Evolutionary conservation across 768 basidiomycete genomes (phyloP).

Genomic region (Naganishia vaughanmartiniae): DNA sequence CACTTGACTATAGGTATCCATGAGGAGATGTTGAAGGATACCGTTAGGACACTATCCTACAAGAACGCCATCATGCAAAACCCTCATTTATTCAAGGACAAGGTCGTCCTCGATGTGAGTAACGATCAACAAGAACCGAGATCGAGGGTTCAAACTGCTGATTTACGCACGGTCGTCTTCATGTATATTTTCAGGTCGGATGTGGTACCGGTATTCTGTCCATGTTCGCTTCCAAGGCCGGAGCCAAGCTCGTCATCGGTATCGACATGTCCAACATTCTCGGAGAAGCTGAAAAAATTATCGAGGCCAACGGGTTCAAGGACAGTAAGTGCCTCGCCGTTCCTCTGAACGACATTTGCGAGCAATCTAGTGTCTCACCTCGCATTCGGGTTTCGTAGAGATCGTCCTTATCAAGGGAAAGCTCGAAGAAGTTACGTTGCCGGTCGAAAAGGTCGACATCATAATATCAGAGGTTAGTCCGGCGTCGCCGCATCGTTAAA

Average conservation of each 20-base stretch:
- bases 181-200: conserved; percentile 61
- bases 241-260: conserved; percentile 88
- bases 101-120: conserved; percentile 76
- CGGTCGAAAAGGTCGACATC: conserved; percentile 90
- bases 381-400: conserved; percentile 55
- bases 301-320: conserved; percentile 92
- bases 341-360: neutral
- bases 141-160: neutral
- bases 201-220: conserved; percentile 97
- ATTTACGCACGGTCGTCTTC: neutral
- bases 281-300: conserved; percentile 96
- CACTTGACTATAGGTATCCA: conserved; percentile 69
- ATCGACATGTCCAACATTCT: conserved; percentile 99
- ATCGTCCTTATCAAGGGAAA: conserved; percentile 98
- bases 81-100: conserved; percentile 88
- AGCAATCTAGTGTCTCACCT: neutral
- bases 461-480: conserved; percentile 78
- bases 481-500: neutral
- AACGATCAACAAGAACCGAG: conserved; percentile 22
- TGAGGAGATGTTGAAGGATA: conserved; percentile 99
- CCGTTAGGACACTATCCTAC: conserved; percentile 91
- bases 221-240: conserved; percentile 96
- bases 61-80: conserved; percentile 92
- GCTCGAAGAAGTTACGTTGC: conserved; percentile 86
- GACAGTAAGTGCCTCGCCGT: conserved; percentile 65